phyloP scores from a whole-genome alignment of 2,329 filamentous ascomycete genomes.

The Dactylellina cionopaga region DNA sequence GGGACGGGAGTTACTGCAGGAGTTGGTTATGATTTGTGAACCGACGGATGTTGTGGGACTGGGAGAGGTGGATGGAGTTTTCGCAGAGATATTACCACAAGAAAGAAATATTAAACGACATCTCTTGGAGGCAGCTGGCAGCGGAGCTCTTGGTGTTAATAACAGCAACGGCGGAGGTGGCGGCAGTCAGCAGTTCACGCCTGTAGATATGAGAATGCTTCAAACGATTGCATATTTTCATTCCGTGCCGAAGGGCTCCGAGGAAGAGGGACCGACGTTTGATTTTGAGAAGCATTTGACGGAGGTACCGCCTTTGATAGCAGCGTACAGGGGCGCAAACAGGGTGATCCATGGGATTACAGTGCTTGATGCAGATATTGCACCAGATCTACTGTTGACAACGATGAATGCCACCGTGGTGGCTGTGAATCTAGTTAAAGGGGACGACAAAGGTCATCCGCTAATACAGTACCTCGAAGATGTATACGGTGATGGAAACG shows the following conservation, averaged over 20 bases:
- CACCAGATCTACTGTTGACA: conserved; percentile 69
- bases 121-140: conserved; percentile 3
- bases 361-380: conserved; percentile 73
- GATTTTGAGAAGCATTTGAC: conserved; percentile 67
- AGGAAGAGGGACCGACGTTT: conserved; percentile 40
- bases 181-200: conserved; percentile 62
- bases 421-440: conserved; percentile 72
- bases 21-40: conserved; percentile 67
- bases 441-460: conserved; percentile 58
- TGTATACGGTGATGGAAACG: conserved; percentile 54
- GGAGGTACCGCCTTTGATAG: conserved; percentile 69
- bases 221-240: conserved; percentile 86
- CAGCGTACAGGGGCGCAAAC: conserved; percentile 67
- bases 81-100: conserved; percentile 31
- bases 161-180: conserved; percentile 66
- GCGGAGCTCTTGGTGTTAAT: conserved; percentile 62
- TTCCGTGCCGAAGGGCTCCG: conserved; percentile 38
- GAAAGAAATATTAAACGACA: conserved; percentile 12
- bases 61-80: conserved; percentile 38
- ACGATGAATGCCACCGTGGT: conserved; percentile 77
- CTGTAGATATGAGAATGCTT: conserved; percentile 75
- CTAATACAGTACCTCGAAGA: conserved; percentile 22
- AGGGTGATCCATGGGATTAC: conserved; percentile 72
- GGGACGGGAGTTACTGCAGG: conserved; percentile 72
- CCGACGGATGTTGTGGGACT: conserved; percentile 70